These are phyloP conservation scores for Phalaenopsis aphrodite DNA, from an alignment of 106 monocot species.

Conservation along the genomic window DNA sequence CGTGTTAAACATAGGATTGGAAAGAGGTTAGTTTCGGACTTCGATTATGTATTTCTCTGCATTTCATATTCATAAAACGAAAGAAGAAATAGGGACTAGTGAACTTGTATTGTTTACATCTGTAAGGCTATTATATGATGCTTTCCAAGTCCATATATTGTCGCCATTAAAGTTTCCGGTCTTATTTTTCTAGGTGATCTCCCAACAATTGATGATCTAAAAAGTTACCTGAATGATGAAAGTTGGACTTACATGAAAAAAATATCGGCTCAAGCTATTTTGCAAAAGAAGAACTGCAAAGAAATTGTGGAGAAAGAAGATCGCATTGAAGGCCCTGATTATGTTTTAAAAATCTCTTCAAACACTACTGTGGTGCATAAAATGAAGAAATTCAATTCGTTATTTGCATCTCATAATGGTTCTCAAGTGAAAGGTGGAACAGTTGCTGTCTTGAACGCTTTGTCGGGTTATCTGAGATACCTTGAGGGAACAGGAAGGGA, in stretches of 20 bases:
- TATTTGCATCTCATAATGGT: slow-evolving; percentile 55
- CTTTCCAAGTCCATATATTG: not conserved
- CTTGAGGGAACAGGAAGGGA: slow-evolving; percentile 79
- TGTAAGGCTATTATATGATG: not conserved
- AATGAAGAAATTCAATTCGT: slow-evolving; percentile 33
- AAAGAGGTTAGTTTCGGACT: slow-evolving; percentile 30
- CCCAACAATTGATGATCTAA: slow-evolving; percentile 61
- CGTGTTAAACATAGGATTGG: slow-evolving; percentile 34
- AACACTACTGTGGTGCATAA: slow-evolving; percentile 9
- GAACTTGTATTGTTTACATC: not conserved
- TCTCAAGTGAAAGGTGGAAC: slow-evolving; percentile 74
- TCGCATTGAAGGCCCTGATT: slow-evolving; percentile 11
- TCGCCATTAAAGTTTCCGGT: slow-evolving; percentile 8
- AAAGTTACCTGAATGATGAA: slow-evolving; percentile 38
- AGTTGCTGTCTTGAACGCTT: slow-evolving; percentile 50
- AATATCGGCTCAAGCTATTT: slow-evolving; percentile 40
- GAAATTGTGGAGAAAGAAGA: slow-evolving; percentile 4
- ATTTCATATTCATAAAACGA: not conserved
- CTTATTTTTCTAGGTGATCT: slow-evolving; percentile 45
- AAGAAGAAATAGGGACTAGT: not conserved
- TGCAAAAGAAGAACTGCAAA: slow-evolving; percentile 22
- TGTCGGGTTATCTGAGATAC: slow-evolving; percentile 83
- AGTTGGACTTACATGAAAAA: slow-evolving; percentile 54
- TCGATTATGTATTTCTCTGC: not conserved
- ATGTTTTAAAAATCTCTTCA: slow-evolving; percentile 9